Conservation (phyloP, 2,329 filamentous ascomycete species). For the Sphaerostilbella broomeana region DNA sequence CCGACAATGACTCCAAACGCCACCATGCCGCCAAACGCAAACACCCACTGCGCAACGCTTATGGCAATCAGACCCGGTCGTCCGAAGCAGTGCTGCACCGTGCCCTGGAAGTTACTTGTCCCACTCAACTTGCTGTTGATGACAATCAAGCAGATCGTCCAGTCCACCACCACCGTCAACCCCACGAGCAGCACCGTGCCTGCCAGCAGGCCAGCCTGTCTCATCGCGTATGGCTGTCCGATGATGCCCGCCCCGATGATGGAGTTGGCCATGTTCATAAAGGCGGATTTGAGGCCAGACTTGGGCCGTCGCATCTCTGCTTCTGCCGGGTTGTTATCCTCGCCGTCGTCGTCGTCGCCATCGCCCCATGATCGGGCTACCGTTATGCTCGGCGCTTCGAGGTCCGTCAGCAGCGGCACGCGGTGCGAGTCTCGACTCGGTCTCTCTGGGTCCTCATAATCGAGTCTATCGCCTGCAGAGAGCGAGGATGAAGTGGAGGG, state of each 20-base stretch:
- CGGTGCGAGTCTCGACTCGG: constrained; percentile 46
- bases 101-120: constrained; percentile 89
- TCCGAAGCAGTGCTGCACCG: constrained; percentile 93
- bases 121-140: constrained; percentile 96
- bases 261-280: constrained; percentile 99
- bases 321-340: constrained; percentile 41
- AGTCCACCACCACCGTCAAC: constrained; percentile 83
- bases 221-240: constrained; percentile 91
- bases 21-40: constrained; percentile 98
- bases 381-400: constrained; percentile 71
- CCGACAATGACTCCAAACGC: constrained; percentile 97
- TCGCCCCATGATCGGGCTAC: constrained; percentile 51
- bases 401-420: constrained; percentile 70
- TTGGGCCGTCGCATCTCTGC: constrained; percentile 62
- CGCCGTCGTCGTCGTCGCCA: constrained; percentile 32
- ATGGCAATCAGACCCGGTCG: constrained; percentile 83
- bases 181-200: constrained; percentile 71
- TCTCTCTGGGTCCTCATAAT: constrained; percentile 39
- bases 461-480: constrained; percentile 39
- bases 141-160: constrained; percentile 96
- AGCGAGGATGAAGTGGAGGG: constrained; percentile 11
- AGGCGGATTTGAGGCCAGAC: constrained; percentile 78
- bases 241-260: constrained; percentile 79
- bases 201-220: constrained; percentile 78
- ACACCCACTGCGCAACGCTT: constrained; percentile 86